Evolutionary conservation across 140 eudicot species (phyloP).

Genomic region (Erigeron philadelphicus): DNA sequence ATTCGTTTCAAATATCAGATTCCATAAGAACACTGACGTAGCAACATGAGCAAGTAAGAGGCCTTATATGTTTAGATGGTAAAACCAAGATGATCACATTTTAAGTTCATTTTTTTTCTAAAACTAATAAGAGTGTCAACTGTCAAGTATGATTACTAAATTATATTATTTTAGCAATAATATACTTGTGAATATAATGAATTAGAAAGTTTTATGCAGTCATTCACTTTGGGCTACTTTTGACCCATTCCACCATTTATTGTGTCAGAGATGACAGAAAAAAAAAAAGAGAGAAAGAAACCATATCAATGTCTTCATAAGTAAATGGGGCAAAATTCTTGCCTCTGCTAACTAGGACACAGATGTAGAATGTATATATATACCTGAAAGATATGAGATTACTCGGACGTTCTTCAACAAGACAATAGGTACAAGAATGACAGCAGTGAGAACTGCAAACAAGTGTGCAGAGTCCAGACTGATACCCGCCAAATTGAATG

Average conservation of each 20-base stretch:
- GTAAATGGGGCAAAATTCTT: conserved; percentile 13
- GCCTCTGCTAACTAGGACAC: not conserved
- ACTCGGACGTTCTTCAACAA: conserved; percentile 64
- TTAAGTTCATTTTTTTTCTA: too few relatives aligned
- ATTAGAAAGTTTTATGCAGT: not conserved
- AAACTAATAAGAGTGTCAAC: too few relatives aligned
- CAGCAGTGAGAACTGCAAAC: conserved; percentile 53
- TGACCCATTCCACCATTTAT: not conserved
- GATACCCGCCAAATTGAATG: conserved; percentile 45
- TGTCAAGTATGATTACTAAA: too few relatives aligned
- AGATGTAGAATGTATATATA: not conserved
- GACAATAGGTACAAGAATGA: conserved; percentile 68
- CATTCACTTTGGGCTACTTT: not conserved
- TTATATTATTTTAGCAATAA: not conserved
- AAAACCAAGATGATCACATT: not conserved
- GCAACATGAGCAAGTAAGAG: not conserved
- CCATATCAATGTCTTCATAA: not conserved
- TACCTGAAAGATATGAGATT: conserved; percentile 84
- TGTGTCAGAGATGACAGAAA: not conserved
- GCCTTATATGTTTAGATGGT: not conserved
- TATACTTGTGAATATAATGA: not conserved
- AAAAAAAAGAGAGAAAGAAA: not conserved
- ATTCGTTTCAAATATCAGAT: conserved; percentile 1
- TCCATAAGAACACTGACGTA: not conserved
- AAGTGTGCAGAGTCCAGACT: conserved; percentile 63